Base-by-base conservation (phyloP, 371 early-diverging fungal species). In the Actinomucor elegans region DNA sequence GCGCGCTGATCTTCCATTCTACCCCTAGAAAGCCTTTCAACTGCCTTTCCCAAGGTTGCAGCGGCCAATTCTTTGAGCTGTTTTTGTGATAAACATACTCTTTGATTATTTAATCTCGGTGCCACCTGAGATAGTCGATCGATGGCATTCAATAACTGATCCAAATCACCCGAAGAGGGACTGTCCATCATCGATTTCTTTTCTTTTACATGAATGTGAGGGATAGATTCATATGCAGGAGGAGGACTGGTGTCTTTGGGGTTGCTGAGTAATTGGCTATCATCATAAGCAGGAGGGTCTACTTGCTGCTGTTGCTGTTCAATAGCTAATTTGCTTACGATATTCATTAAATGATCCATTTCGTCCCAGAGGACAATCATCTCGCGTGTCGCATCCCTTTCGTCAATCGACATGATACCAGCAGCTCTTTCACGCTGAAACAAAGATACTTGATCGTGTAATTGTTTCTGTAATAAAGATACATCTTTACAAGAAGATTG, bases 41-140 rank as follows among this genome's bases (percentile, higher is more conserved):
- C 43, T 0, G 62, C 50, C 11, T 61, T 67, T 5, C 54, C 51
- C 14, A 76, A 42, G 0, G 65, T 66, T 6, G 68, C 66, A 23
- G 66, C 63, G 32, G 67, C 68, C 35, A 75, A 17, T 47, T 59
- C 59, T n/a, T 63, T 52, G 1, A 72, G 67, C 27, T 79, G 72
- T n/a, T 64, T 58, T 7, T 75, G 66, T 5, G 67, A 66, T 51
- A 81, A 52, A 8, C 64, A 60, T 0, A 71, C 79, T 3, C 81
- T 64, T 43, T 83, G 84, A 47, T 83, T 63, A 21, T 78, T 75
- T 29, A 83, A 28, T 7, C 71, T 65, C 0, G 83, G 83, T 0
- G 76, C 73, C 6, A 75, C 67, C 18, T 55, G 44, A 4, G 75
- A 66, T 1, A 83, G 52, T 20, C 71, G 59, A 31, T 83, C 78